A percentile compares a stretch with the other conserved stretches of the same genome.
Conservation (phyloP, 768 basidiomycete species). For the Lactarius evosmus region DNA sequence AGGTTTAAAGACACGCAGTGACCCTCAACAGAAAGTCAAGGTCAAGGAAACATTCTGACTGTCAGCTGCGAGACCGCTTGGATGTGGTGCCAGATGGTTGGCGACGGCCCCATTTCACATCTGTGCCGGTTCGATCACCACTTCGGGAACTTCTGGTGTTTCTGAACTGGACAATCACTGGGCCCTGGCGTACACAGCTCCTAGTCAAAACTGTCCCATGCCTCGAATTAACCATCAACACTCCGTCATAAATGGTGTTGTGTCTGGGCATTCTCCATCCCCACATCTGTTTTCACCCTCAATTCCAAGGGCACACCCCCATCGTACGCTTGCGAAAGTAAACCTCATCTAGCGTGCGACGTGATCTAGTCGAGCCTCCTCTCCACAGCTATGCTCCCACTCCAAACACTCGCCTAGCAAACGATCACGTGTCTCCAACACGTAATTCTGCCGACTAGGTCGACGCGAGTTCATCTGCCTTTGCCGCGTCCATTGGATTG, state of each 20-base stretch:
- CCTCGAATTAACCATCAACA: not conserved
- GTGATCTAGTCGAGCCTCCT: not conserved
- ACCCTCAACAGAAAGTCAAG: too few relatives aligned
- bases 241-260: not conserved
- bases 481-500: not conserved
- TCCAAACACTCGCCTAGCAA: not conserved
- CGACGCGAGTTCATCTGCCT: slow-evolving; percentile 7
- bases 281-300: not conserved
- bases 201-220: too few relatives aligned
- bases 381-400: not conserved
- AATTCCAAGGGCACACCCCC: too few relatives aligned
- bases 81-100: too few relatives aligned
- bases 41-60: too few relatives aligned
- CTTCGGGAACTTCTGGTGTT: too few relatives aligned
- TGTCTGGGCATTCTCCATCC: not conserved
- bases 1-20: too few relatives aligned
- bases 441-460: not conserved
- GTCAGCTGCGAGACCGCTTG: too few relatives aligned
- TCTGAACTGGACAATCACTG: too few relatives aligned
- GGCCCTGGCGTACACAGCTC: too few relatives aligned
- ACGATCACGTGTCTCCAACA: not conserved
- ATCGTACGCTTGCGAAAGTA: not conserved
- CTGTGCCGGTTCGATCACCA: too few relatives aligned
- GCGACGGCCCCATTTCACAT: too few relatives aligned
- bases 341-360: not conserved